Base-by-base conservation (phyloP, 192 early-diverging fungal genomes). In the Mortierella antarctica region DNA sequence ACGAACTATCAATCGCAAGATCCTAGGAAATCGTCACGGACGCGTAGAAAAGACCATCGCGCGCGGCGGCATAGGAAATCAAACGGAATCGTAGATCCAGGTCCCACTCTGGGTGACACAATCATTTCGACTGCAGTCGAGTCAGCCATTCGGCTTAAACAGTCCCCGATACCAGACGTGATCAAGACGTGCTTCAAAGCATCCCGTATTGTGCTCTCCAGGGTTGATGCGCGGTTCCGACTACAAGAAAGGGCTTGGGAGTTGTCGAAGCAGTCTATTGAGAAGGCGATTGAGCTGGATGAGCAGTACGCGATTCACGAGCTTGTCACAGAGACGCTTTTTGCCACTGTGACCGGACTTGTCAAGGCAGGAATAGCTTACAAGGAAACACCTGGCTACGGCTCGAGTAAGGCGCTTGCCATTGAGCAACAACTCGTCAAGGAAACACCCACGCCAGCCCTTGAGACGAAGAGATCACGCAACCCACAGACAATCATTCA, bases 131-230 rank as follows among this genome's bases (percentile, higher is more conserved):
- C 82, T 0, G 80, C 83, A 11, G 77, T 89, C 40, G 68, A 82
- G 31, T 76, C 82, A 51, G 88, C 88, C 1, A 83, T 89, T 17
- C 60, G 82, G 11, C 52, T 89, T 3, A 89, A 89, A 59, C 87
- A 85, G 61, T 88, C 87, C 6, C 88, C 88, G 23, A 75, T 89
- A 46, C 88, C 88, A 21, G 85, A 85, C 62, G 79, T 77, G 15
- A 71, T 88, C 50, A 65, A 69, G 20, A 82, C 82, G 6, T 75
- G 74, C 15, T 50, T 81, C 18, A 56, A 68, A 20, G 71, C 73
- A 14, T 79, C 82, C 4, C 65, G 67, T 7, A 52, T 76, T 13
- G 62, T 82, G 8, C 14, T 80, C 0, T 41, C 49, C 39, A 71
- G 67, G 15, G 82, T 89, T n/a, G 88, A 89, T 67, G 82, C 83